Conservation (phyloP, 1,284 basidiomycete genomes). For the Phellopilus nigrolimitatus region DNA sequence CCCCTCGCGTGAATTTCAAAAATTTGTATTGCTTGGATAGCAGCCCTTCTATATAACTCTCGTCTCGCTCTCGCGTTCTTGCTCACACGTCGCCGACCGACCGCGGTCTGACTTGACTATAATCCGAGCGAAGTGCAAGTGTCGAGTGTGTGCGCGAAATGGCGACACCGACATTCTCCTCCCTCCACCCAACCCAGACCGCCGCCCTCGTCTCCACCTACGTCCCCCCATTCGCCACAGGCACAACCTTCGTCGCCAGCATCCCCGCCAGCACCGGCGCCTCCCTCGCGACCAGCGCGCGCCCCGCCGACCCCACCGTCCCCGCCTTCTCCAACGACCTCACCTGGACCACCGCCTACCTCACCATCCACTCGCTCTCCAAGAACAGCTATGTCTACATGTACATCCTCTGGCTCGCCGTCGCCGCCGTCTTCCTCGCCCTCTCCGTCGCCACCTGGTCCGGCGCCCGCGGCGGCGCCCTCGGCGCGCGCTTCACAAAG, state of each 20-base stretch:
- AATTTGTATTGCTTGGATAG: no score
- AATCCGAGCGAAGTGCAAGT: no score
- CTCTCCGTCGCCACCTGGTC: constrained; percentile 40
- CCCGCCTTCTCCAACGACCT: constrained; percentile 41
- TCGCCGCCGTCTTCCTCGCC: constrained; percentile 38
- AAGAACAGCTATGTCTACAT: constrained; percentile 49
- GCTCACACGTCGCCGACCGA: no score
- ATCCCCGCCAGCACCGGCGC: not conserved
- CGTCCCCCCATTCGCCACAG: constrained; percentile 10
- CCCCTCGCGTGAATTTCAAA: no score
- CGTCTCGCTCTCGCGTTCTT: no score
- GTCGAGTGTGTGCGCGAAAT: no score
- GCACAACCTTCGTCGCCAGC: not conserved
- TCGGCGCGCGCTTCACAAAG: constrained; percentile 48
- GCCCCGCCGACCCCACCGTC: constrained; percentile 39
- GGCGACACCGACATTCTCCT: constrained; percentile 12
- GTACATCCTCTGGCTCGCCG: constrained; percentile 48
- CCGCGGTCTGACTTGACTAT: no score
- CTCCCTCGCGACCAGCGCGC: constrained; percentile 20
- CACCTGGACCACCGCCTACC: constrained; percentile 53
- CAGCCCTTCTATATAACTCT: no score
- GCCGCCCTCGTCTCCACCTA: constrained; percentile 2
- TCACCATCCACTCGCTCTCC: constrained; percentile 49
- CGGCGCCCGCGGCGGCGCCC: constrained; percentile 36
- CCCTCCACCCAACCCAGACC: not conserved